A percentile compares a stretch with the other conserved stretches of the same genome.
These are phyloP conservation scores for Antitrichia curtipendula DNA, from an alignment of 225 moss, liverwort and hornwort genomes.

Conservation along the genomic window DNA sequence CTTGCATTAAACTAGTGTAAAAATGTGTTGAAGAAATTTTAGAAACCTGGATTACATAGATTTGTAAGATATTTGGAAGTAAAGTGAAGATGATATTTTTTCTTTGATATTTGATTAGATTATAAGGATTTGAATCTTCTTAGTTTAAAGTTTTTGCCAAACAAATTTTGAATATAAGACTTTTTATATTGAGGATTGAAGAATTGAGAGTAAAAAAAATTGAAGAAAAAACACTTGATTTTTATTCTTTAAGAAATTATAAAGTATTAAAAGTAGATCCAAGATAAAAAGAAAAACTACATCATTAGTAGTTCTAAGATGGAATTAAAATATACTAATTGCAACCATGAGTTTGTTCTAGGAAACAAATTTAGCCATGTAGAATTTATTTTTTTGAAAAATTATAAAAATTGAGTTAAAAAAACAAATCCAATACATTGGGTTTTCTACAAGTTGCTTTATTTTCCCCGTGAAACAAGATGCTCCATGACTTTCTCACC, in stretches of 20 bases:
- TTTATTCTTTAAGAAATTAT: background rate
- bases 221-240: background rate
- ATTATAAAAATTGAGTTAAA: background rate
- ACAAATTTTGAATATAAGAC: background rate
- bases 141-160: background rate
- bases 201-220: background rate
- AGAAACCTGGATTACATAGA: rapidly evolving
- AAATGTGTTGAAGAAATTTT: background rate
- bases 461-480: background rate
- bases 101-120: rapidly evolving
- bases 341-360: background rate
- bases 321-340: background rate
- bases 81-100: background rate
- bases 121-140: background rate
- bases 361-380: background rate
- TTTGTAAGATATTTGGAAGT: background rate
- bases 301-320: background rate
- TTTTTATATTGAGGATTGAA: background rate
- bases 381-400: background rate
- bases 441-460: background rate
- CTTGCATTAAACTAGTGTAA: background rate
- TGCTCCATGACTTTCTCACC: background rate
- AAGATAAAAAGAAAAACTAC: background rate
- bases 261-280: no score
- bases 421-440: background rate